Evolutionary conservation across 1,284 basidiomycete species (phyloP).

Genomic region (Rhodotorula sp.): DNA sequence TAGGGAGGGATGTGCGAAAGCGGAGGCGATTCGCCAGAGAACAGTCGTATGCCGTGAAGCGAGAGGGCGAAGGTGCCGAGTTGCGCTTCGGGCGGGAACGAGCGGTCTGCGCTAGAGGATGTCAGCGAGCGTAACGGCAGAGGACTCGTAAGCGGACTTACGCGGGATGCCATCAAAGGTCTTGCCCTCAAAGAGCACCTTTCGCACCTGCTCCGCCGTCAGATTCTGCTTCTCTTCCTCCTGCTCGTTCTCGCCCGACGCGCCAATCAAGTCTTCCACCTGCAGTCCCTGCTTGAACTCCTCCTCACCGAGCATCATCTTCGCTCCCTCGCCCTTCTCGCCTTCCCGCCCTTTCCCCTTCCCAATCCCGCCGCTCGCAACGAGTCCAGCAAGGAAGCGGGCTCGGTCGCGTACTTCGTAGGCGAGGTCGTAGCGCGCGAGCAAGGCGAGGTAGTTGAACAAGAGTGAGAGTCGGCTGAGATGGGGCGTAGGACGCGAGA

Average conservation of each 20-base stretch:
- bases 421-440: conserved; percentile 81
- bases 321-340: conserved; percentile 3
- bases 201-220: conserved; percentile 23
- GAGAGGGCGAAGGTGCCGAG: conserved; percentile 36
- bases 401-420: conserved; percentile 87
- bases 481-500: conserved; percentile 48
- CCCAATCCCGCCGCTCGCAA: conserved; percentile 47
- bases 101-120: background rate
- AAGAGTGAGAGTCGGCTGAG: conserved; percentile 50
- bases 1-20: conserved; percentile 16
- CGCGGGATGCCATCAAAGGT: background rate
- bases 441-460: conserved; percentile 68
- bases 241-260: background rate
- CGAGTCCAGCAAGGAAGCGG: conserved; percentile 70
- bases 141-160: background rate
- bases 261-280: conserved; percentile 21
- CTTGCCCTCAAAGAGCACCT: conserved; percentile 36
- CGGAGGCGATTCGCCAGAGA: background rate
- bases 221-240: conserved; percentile 7
- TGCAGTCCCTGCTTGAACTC: conserved; percentile 38
- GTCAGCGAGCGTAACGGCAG: background rate
- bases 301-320: conserved; percentile 33
- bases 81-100: background rate
- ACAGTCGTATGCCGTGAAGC: conserved; percentile 21
- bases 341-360: background rate